Percentiles rank a stretch among this genome's conserved stretches.
These are phyloP conservation scores for Ensete ventricosum DNA, from an alignment of 176 grass and related monocot genomes.

Conservation along the genomic window DNA sequence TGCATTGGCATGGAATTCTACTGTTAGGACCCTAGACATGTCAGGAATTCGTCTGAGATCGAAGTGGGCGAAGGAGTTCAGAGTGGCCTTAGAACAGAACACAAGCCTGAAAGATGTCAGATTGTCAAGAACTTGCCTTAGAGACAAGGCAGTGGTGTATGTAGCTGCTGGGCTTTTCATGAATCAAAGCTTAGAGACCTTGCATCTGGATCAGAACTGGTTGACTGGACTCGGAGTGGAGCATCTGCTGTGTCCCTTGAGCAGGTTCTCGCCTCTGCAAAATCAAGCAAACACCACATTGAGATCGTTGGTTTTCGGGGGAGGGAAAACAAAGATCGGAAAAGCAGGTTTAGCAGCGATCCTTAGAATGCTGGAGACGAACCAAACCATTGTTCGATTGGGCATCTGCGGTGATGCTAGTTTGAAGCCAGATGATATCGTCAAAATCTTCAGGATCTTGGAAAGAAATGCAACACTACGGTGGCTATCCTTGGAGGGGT, in stretches of 20 bases:
- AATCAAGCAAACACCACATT: constrained; percentile 67
- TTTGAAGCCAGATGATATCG: constrained; percentile 57
- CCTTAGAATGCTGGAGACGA: constrained; percentile 78
- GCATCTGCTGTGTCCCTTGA: constrained; percentile 71
- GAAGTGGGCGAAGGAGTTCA: constrained; percentile 75
- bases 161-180: constrained; percentile 93
- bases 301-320: constrained; percentile 64
- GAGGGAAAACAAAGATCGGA: constrained; percentile 39
- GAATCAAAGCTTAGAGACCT: constrained; percentile 60
- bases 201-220: constrained; percentile 62
- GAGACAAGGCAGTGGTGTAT: constrained; percentile 70
- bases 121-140: constrained; percentile 51
- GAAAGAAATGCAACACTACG: constrained; percentile 67
- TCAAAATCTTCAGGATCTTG: constrained; percentile 65
- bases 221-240: constrained; percentile 74
- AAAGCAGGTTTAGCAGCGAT: constrained; percentile 52
- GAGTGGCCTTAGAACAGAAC: constrained; percentile 60
- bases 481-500: constrained; percentile 54
- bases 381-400: constrained; percentile 55
- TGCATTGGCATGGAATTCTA: constrained; percentile 77
- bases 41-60: constrained; percentile 54
- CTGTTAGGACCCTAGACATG: constrained; percentile 61
- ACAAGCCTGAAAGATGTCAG: constrained; percentile 54
- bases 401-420: constrained; percentile 51
- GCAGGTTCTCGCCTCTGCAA: constrained; percentile 75